Percentiles rank a stretch among this genome's conserved stretches.
phyloP scores from a whole-genome alignment of 495 filamentous ascomycete genomes.

The Lepraria neglecta region DNA sequence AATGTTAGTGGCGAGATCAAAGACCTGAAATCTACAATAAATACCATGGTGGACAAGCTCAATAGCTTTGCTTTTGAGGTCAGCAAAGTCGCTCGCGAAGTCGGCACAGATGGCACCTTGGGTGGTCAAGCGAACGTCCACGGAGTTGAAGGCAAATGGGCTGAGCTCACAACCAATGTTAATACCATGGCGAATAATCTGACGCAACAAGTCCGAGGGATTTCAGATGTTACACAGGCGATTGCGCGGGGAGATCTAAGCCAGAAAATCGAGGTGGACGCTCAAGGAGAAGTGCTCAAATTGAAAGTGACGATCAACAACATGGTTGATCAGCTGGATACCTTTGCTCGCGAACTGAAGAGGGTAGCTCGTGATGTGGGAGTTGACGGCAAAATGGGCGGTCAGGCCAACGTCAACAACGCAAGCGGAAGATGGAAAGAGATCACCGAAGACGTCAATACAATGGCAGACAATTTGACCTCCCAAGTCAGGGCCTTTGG shows the following conservation, averaged over 20 bases:
- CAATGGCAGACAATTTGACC: conserved; percentile 96
- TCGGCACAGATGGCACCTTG: conserved; percentile 93
- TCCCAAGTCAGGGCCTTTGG: conserved; percentile 97
- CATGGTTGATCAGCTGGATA: conserved; percentile 94
- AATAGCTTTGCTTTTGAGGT: conserved; percentile 98
- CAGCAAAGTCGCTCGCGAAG: conserved; percentile 95
- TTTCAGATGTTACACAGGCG: conserved; percentile 94
- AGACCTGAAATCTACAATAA: conserved; percentile 94
- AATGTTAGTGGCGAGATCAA: conserved; percentile 95
- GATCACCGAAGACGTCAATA: conserved; percentile 97
- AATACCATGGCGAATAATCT: conserved; percentile 91
- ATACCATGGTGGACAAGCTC: conserved; percentile 97
- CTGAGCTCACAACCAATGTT: conserved; percentile 90
- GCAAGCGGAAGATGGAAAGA: conserved; percentile 96
- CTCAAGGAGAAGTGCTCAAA: conserved; percentile 88
- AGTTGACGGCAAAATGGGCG: conserved; percentile 98
- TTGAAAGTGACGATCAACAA: conserved; percentile 98
- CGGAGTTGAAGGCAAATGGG: conserved; percentile 98
- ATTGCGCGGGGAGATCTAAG: conserved; percentile 93
- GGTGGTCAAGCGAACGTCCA: conserved; percentile 95
- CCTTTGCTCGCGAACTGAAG: conserved; percentile 95
- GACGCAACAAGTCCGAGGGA: conserved; percentile 89
- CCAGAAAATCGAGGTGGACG: conserved; percentile 92
- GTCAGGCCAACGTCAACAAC: conserved; percentile 90
- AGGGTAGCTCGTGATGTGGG: conserved; percentile 95